These are phyloP conservation scores for Pyrenopolyporus hunteri DNA, from an alignment of 495 filamentous ascomycete genomes.

Conservation along the genomic window DNA sequence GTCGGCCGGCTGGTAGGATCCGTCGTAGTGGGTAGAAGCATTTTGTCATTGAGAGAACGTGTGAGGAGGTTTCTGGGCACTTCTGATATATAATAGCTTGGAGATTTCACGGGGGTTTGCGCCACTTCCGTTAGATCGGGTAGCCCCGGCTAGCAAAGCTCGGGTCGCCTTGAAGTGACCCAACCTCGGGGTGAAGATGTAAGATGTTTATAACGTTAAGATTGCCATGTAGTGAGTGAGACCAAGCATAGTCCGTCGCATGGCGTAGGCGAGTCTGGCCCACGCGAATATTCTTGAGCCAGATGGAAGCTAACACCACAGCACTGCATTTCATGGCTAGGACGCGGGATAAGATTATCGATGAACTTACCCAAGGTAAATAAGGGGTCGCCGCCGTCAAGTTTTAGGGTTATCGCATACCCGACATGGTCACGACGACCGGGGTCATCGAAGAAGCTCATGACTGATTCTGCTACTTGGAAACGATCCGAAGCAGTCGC, in stretches of 20 bases:
- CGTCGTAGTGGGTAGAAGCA: slow-evolving; percentile 54
- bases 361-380: slow-evolving; percentile 1
- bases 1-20: slow-evolving; percentile 58
- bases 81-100: neutral
- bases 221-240: neutral
- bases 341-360: slow-evolving; percentile 7
- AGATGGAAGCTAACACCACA: neutral
- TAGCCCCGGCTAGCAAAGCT: neutral
- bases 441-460: slow-evolving; percentile 15
- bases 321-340: neutral
- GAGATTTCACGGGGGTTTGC: neutral
- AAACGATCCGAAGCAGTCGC: slow-evolving; percentile 23
- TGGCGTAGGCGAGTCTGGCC: neutral
- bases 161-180: neutral
- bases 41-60: slow-evolving; percentile 31
- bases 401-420: slow-evolving; percentile 11
- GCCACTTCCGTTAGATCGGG: neutral
- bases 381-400: slow-evolving; percentile 8
- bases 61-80: no score
- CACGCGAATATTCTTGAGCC: neutral
- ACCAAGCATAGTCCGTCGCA: neutral
- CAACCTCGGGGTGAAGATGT: neutral
- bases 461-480: slow-evolving; percentile 15
- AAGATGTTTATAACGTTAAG: neutral
- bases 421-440: slow-evolving; percentile 6